These are phyloP conservation scores for Dendrostoma leiphaemia DNA, from an alignment of 2,329 filamentous ascomycete genomes.

Conservation along the genomic window DNA sequence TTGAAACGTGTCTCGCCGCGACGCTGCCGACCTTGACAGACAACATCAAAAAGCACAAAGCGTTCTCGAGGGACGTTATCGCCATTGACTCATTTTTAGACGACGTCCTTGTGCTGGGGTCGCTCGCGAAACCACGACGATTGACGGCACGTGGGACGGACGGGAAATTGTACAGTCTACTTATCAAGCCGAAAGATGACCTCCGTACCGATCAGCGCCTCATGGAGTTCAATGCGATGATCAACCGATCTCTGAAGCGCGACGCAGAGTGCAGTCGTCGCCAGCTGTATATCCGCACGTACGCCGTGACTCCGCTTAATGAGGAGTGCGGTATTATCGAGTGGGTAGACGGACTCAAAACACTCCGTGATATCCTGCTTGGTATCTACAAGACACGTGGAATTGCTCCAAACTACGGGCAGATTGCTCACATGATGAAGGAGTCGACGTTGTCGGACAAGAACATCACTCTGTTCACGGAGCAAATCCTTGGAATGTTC, in stretches of 20 bases:
- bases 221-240: constrained; percentile 99
- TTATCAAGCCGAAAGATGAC: constrained; percentile 98
- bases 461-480: constrained; percentile 70
- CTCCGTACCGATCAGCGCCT: constrained; percentile 94
- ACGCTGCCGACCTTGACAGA: constrained; percentile 75
- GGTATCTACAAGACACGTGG: constrained; percentile 74
- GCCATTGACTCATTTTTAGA: constrained; percentile 80
- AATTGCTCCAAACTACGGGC: constrained; percentile 66
- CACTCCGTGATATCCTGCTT: constrained; percentile 86
- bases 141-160: constrained; percentile 87
- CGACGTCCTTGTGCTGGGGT: constrained; percentile 85
- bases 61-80: constrained; percentile 83
- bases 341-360: constrained; percentile 96
- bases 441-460: constrained; percentile 55
- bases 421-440: constrained; percentile 63
- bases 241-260: constrained; percentile 89
- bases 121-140: constrained; percentile 87
- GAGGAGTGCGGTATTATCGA: constrained; percentile 98
- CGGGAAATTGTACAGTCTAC: constrained; percentile 80
- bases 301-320: constrained; percentile 93
- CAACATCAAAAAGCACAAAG: constrained; percentile 72
- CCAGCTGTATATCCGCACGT: constrained; percentile 93
- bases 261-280: constrained; percentile 88
- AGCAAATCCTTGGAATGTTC: constrained; percentile 64
- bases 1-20: constrained; percentile 80